A percentile compares a stretch with the other conserved stretches of the same genome.
Evolutionary conservation across 2,329 filamentous ascomycete genomes (phyloP).

Genomic region (Cyphellophora attinorum): DNA sequence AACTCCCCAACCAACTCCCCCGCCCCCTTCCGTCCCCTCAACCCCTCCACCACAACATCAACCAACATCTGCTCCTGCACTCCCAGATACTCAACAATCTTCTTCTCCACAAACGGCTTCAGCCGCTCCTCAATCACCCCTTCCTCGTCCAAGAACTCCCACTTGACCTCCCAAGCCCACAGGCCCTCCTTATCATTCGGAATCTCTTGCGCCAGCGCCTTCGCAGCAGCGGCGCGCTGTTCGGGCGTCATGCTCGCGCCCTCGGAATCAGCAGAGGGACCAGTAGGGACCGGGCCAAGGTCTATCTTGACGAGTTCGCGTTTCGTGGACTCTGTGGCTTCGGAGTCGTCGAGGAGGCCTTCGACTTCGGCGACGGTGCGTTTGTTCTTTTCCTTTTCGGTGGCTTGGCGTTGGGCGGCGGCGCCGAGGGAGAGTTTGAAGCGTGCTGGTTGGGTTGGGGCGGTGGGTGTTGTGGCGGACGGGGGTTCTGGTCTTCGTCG

Average conservation of each 20-base stretch:
- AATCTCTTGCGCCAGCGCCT: constrained; percentile 79
- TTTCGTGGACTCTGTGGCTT: constrained; percentile 70
- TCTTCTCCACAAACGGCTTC: constrained; percentile 92
- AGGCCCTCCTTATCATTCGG: constrained; percentile 76
- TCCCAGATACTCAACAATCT: constrained; percentile 92
- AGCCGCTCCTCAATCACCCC: constrained; percentile 73
- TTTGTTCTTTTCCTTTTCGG: constrained; percentile 30
- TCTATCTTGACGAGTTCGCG: constrained; percentile 74
- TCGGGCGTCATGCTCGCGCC: constrained; percentile 62
- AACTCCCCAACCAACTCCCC: constrained; percentile 74
- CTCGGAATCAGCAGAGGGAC: too few relatives aligned
- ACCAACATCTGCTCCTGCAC: constrained; percentile 94
- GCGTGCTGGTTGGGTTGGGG: constrained; percentile 52
- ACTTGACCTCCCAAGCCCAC: constrained; percentile 88
- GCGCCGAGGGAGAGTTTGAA: constrained; percentile 92
- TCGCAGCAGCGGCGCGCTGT: constrained; percentile 72
- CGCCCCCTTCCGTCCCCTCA: constrained; percentile 66
- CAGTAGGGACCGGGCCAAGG: constrained; percentile 60
- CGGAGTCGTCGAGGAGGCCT: constrained; percentile 85
- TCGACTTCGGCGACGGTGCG: constrained; percentile 90
- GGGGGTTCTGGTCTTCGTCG: constrained; percentile 6
- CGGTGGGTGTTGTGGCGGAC: constrained; percentile 19
- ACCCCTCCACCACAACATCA: constrained; percentile 80
- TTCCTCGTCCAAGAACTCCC: constrained; percentile 77
- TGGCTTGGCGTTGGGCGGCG: constrained; percentile 45